Percentiles rank a stretch among this genome's conserved stretches.
phyloP scores from a whole-genome alignment of 306 rosid genomes.

The Quercus glauca region DNA sequence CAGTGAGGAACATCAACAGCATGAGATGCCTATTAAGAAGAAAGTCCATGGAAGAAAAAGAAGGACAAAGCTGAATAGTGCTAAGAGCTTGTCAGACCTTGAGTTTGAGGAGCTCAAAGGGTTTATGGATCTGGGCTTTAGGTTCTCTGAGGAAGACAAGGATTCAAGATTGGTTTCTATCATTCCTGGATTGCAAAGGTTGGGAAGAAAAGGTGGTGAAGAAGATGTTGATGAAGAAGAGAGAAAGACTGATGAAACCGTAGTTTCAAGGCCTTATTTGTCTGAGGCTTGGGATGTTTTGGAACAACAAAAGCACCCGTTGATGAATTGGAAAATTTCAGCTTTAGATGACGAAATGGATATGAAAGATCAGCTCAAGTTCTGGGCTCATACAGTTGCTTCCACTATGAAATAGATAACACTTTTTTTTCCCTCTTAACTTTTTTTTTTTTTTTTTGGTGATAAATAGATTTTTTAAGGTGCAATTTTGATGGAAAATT shows the following conservation, averaged over 20 bases:
- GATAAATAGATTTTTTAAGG: too few species aligned
- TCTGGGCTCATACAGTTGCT: slow-evolving; percentile 79
- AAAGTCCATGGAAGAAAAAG: slow-evolving; percentile 7
- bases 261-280: slow-evolving; percentile 58
- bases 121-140: slow-evolving; percentile 92
- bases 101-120: slow-evolving; percentile 78
- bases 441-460: background rate
- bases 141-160: slow-evolving; percentile 64
- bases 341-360: slow-evolving; percentile 42
- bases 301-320: slow-evolving; percentile 35
- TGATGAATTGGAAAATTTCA: slow-evolving; percentile 57
- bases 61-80: slow-evolving; percentile 2
- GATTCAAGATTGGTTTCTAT: slow-evolving; percentile 54
- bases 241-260: slow-evolving; percentile 26
- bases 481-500: slow-evolving; percentile 3
- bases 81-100: slow-evolving; percentile 63
- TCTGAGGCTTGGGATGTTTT: slow-evolving; percentile 78
- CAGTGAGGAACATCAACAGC: background rate
- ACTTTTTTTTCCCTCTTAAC: background rate
- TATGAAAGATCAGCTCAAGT: slow-evolving; percentile 60
- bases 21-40: background rate
- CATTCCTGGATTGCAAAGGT: slow-evolving; percentile 70
- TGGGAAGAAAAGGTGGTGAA: slow-evolving; percentile 22
- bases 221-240: slow-evolving; percentile 18
- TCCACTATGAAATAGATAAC: slow-evolving; percentile 51